Percentiles rank a stretch among this genome's conserved stretches.
Evolutionary conservation across 345 rosid species (phyloP).

Genomic region (Excoecaria agallocha): DNA sequence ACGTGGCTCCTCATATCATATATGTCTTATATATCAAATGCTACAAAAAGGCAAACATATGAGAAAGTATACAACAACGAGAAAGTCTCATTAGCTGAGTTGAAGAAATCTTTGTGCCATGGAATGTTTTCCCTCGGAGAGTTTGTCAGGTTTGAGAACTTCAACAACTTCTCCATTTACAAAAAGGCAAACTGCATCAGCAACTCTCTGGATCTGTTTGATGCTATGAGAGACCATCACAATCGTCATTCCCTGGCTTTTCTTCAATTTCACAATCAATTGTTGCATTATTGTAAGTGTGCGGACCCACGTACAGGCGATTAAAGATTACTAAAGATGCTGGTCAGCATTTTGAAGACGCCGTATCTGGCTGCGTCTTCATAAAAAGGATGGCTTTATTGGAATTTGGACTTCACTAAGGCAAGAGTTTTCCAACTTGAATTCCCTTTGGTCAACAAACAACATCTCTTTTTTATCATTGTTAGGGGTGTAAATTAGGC

Average conservation of each 20-base stretch:
- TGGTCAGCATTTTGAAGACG: too few relatives aligned
- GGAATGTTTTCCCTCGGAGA: slow-evolving; percentile 72
- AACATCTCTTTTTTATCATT: too few relatives aligned
- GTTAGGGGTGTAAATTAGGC: too few relatives aligned
- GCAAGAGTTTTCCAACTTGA: too few relatives aligned
- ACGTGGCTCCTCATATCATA: not conserved
- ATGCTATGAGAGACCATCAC: slow-evolving; percentile 86
- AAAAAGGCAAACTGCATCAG: slow-evolving; percentile 74
- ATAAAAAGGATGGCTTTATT: too few relatives aligned
- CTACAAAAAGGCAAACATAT: not conserved
- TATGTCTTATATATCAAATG: not conserved
- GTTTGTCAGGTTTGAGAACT: slow-evolving; percentile 58
- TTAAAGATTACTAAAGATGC: too few relatives aligned
- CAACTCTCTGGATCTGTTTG: slow-evolving; percentile 83
- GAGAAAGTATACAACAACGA: not conserved
- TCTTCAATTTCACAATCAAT: slow-evolving; percentile 79
- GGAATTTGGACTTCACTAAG: too few relatives aligned
- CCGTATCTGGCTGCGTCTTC: too few relatives aligned
- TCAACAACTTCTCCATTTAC: slow-evolving; percentile 76
- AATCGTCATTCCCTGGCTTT: slow-evolving; percentile 53
- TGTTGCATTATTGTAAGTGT: too few relatives aligned
- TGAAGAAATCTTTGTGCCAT: slow-evolving; percentile 73
- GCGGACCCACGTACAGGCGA: too few relatives aligned
- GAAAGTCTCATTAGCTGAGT: slow-evolving; percentile 39
- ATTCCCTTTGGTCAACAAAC: too few relatives aligned